Evolutionary conservation across 768 basidiomycete genomes (phyloP), one percentile per base, ranked within the genome.

Genomic region (Tulasnella sp.): DNA sequence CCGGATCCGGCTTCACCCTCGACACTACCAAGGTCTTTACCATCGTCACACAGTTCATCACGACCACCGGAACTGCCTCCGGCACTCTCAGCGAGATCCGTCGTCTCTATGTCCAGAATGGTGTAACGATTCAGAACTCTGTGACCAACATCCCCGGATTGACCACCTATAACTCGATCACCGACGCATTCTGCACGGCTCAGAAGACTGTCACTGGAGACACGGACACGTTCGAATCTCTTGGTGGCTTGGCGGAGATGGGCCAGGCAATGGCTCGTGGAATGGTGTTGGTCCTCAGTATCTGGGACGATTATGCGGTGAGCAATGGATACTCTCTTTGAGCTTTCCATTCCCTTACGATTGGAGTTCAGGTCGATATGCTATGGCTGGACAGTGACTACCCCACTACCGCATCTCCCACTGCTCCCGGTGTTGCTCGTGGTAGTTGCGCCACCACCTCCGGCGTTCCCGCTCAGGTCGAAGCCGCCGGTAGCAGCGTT

Each of bases 41-140:
- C 55, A 75, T 80, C 65, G 78, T 80, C 68, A 79, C 79, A 53
- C 79, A 80, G 66, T 80, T 80, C 74, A 64, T 78, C 65, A 76
- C 77, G 59, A 65, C 66, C 65, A 67, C 73, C 70, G 72, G 74
- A 66, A 72, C 76, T 48, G 65, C 74, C 49, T 67, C 70, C 52
- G 78, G 79, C 53, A 71, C 69, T 24, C 76, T 80, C 67, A 70
- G 68, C 59, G 78, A n/a, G n/a, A n/a, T n/a, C n/a, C n/a, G n/a
- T n/a, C n/a, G n/a, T n/a, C n/a, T n/a, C n/a, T n/a, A n/a, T n/a
- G n/a, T n/a, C n/a, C n/a, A n/a, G n/a, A n/a, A n/a, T n/a, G n/a
- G n/a, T n/a, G n/a, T n/a, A n/a, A n/a, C n/a, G n/a, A n/a, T n/a
- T n/a, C n/a, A n/a, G n/a, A n/a, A n/a, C n/a, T n/a, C n/a, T n/a